Percentiles rank a stretch among this genome's conserved stretches.
phyloP scores from a whole-genome alignment of 129 eudicot genomes.

The Solidago caesia region DNA sequence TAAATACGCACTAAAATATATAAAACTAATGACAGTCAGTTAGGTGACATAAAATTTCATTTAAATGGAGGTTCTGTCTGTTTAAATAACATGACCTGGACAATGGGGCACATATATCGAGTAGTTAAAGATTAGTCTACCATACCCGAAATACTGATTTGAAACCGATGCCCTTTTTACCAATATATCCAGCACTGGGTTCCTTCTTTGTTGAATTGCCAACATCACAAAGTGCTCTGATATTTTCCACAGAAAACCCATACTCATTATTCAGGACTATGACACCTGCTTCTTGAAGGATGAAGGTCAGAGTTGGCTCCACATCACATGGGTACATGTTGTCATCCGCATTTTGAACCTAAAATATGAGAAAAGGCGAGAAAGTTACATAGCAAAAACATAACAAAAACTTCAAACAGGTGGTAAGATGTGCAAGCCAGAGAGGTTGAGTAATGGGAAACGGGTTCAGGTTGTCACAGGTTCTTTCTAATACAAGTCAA shows the following conservation, averaged over 20 bases:
- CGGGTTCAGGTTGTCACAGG: neutral
- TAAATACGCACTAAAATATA: neutral
- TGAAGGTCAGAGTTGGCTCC: constrained; percentile 82
- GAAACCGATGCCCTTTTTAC: constrained; percentile 98
- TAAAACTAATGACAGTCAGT: neutral
- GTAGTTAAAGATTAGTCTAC: constrained; percentile 11
- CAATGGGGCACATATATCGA: neutral
- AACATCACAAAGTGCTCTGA: constrained; percentile 95
- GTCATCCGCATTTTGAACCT: constrained; percentile 99
- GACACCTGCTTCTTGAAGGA: constrained; percentile 69
- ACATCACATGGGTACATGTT: constrained; percentile 63
- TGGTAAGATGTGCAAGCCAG: neutral
- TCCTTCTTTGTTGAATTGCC: constrained; percentile 94
- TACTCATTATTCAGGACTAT: constrained; percentile 75
- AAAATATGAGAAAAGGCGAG: constrained; percentile 1
- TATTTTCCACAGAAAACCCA: constrained; percentile 75
- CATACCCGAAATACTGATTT: constrained; percentile 96
- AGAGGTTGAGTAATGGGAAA: neutral
- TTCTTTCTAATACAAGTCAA: neutral
- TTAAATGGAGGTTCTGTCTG: constrained; percentile 1
- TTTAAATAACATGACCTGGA: neutral
- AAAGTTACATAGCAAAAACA: constrained; percentile 3
- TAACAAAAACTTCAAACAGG: neutral
- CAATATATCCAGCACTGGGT: constrained; percentile 79
- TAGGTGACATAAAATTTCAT: neutral